phyloP scores from a whole-genome alignment of 371 early-diverging fungal genomes.

The Mucor irregularis region DNA sequence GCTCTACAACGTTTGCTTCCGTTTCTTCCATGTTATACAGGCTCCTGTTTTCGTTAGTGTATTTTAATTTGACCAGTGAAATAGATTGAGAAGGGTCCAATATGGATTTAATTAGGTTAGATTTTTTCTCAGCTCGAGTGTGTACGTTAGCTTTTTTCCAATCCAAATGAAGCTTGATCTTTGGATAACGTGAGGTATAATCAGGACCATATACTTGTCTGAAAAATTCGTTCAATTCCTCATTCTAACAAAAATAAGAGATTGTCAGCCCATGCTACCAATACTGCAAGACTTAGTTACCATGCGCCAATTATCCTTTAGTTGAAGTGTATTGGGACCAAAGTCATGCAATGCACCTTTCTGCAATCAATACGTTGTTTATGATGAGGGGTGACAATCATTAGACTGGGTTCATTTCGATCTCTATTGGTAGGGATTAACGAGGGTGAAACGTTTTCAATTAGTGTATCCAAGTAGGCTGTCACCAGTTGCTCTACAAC shows the following conservation, averaged over 20 bases:
- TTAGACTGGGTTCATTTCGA: background rate
- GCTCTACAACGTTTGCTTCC: constrained; percentile 46
- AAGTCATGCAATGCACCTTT: constrained; percentile 42
- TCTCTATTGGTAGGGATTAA: background rate
- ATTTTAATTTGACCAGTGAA: constrained; percentile 37
- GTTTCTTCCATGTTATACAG: constrained; percentile 19
- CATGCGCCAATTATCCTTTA: constrained; percentile 65
- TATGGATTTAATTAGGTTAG: constrained; percentile 5
- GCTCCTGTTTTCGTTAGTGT: background rate
- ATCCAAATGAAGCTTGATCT: constrained; percentile 17
- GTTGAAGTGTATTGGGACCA: constrained; percentile 58
- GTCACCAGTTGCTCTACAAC: constrained; percentile 40
- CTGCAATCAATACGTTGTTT: constrained; percentile 46
- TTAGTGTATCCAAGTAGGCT: constrained; percentile 28
- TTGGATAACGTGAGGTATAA: constrained; percentile 34
- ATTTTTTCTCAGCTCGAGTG: background rate
- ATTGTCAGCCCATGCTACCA: background rate
- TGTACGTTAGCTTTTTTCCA: constrained; percentile 1
- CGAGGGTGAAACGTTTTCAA: constrained; percentile 15
- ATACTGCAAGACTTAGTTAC: too few species aligned
- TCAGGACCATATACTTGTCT: constrained; percentile 55
- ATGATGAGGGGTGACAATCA: constrained; percentile 59
- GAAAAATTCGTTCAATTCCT: constrained; percentile 53
- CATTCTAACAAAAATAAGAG: constrained; percentile 35
- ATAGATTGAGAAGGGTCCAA: constrained; percentile 47